phyloP scores from a whole-genome alignment of 208 protist species.

The Acanthamoeba polyphaga region DNA sequence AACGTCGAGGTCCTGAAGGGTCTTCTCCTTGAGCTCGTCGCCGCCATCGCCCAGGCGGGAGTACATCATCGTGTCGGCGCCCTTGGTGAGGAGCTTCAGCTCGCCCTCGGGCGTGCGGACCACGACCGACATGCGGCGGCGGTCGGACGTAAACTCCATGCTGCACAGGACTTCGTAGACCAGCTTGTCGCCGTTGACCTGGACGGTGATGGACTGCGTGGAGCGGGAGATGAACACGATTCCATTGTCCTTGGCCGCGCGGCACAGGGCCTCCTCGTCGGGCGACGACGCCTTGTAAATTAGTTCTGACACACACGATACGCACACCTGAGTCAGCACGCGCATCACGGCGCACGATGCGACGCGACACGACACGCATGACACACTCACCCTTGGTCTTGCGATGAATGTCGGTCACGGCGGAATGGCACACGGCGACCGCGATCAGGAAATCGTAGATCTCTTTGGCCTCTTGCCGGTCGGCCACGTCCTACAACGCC shows the following conservation, averaged over 20 bases:
- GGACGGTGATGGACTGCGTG: background rate
- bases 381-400: constrained; percentile 1
- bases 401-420: constrained; percentile 26
- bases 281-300: constrained; percentile 94
- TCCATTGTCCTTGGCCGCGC: constrained; percentile 88
- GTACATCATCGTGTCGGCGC: constrained; percentile 86
- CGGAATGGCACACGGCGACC: constrained; percentile 73
- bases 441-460: constrained; percentile 65
- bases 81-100: constrained; percentile 83
- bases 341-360: background rate
- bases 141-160: constrained; percentile 79
- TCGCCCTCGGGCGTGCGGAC: constrained; percentile 19
- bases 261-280: constrained; percentile 95
- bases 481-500: background rate
- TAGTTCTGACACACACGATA: constrained; percentile 34
- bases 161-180: background rate
- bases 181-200: background rate
- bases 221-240: constrained; percentile 81
- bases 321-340: background rate
- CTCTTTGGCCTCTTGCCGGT: constrained; percentile 1
- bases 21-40: constrained; percentile 16
- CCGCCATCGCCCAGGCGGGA: background rate
- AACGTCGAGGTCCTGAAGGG: constrained; percentile 84
- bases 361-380: background rate
- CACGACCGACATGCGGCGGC: constrained; percentile 82